phyloP scores from a whole-genome alignment of 202 grass and related monocot genomes.

The Setaria viridis region DNA sequence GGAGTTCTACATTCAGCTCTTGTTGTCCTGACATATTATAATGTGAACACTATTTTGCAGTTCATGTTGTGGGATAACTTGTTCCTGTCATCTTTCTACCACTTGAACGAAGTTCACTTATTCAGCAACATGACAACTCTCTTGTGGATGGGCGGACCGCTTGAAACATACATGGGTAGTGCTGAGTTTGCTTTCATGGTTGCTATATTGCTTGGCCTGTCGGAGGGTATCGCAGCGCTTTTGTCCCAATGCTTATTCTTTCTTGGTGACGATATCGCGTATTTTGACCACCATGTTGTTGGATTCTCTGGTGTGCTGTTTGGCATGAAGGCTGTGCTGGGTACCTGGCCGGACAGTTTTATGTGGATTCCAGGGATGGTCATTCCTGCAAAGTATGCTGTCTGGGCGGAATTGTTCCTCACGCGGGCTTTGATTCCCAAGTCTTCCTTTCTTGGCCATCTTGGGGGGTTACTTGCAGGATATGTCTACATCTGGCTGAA shows the following conservation, averaged over 20 bases:
- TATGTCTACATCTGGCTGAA: constrained; percentile 65
- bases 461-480: constrained; percentile 85
- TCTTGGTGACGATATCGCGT: constrained; percentile 47
- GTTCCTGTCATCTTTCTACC: constrained; percentile 86
- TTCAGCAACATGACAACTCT: constrained; percentile 92
- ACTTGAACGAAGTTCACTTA: constrained; percentile 66
- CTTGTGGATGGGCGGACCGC: constrained; percentile 81
- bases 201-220: constrained; percentile 63
- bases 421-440: constrained; percentile 67
- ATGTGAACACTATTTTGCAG: constrained; percentile 51
- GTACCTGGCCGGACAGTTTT: constrained; percentile 48
- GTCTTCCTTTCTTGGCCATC: constrained; percentile 72
- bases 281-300: constrained; percentile 57
- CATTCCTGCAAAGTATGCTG: constrained; percentile 71
- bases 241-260: constrained; percentile 66
- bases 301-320: constrained; percentile 90
- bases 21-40: constrained; percentile 1
- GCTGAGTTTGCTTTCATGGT: constrained; percentile 72
- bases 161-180: constrained; percentile 80
- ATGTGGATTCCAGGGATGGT: constrained; percentile 58
- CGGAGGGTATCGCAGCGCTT: constrained; percentile 68
- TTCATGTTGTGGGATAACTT: constrained; percentile 63
- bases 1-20: neutral
- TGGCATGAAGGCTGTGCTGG: constrained; percentile 79
- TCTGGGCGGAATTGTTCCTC: constrained; percentile 78